Evolutionary conservation across 2,329 filamentous ascomycete species (phyloP).

Genomic region (Aspergillus flavus): DNA sequence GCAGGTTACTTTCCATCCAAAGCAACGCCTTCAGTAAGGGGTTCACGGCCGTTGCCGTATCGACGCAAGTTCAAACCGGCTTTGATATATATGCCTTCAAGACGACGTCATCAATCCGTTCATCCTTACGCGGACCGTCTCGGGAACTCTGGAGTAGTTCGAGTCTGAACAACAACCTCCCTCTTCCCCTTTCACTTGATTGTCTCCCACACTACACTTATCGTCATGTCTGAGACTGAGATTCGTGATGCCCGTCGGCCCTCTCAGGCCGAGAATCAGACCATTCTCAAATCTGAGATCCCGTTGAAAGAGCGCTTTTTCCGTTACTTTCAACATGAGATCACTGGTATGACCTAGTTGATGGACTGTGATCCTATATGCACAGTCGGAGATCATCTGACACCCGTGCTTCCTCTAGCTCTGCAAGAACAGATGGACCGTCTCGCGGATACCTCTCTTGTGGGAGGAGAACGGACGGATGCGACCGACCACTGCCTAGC

Average conservation of each 20-base stretch:
- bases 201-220: neutral
- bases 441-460: conserved; percentile 63
- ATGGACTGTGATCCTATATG: conserved; percentile 7
- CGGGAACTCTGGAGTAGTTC: neutral
- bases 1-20: too few relatives aligned
- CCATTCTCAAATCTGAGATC: conserved; percentile 38
- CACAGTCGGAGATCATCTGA: conserved; percentile 22
- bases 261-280: conserved; percentile 38
- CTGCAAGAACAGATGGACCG: conserved; percentile 75
- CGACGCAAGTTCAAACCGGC: neutral
- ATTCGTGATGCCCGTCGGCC: conserved; percentile 31
- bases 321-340: conserved; percentile 76
- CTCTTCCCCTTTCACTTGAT: neutral
- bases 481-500: conserved; percentile 79
- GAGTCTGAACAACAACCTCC: neutral
- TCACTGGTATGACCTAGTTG: conserved; percentile 59
- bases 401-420: conserved; percentile 49
- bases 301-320: conserved; percentile 78
- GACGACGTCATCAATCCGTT: conserved; percentile 40
- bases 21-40: neutral
- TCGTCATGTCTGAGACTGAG: conserved; percentile 34
- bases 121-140: conserved; percentile 4
- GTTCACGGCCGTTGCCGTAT: neutral
- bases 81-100: conserved; percentile 9
- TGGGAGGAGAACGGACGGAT: conserved; percentile 75